These are phyloP conservation scores for Stropharia rugosoannulata DNA, from an alignment of 768 basidiomycete species.

Conservation along the genomic window DNA sequence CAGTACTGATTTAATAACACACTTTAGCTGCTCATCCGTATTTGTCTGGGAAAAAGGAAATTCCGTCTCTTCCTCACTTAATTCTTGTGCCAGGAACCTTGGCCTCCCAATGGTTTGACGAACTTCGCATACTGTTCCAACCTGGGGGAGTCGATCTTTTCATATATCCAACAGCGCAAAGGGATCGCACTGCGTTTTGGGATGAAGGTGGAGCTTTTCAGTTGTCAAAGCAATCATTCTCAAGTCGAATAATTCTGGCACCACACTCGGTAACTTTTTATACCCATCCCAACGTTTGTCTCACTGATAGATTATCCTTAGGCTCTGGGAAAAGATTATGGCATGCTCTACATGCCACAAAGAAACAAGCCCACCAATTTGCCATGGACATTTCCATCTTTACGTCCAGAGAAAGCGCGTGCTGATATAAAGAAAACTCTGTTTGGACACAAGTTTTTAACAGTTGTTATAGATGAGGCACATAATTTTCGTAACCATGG, in stretches of 20 bases:
- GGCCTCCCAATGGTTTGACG: constrained; percentile 20
- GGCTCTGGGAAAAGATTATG: constrained; percentile 16
- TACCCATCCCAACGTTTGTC: too few relatives aligned
- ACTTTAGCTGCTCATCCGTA: not conserved
- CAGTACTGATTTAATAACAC: too few relatives aligned
- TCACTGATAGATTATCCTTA: constrained; percentile 2
- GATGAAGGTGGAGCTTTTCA: constrained; percentile 9
- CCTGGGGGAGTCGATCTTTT: constrained; percentile 22
- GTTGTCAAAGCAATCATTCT: not conserved
- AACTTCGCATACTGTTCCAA: constrained; percentile 15
- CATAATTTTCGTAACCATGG: constrained; percentile 20
- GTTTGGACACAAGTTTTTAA: constrained; percentile 14
- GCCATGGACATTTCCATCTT: not conserved
- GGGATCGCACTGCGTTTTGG: constrained; percentile 19
- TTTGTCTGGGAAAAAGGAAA: not conserved
- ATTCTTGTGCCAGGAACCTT: constrained; percentile 25
- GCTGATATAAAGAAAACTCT: constrained; percentile 13
- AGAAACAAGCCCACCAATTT: not conserved
- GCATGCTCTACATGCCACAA: not conserved
- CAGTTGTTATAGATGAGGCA: constrained; percentile 19
- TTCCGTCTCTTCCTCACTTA: constrained; percentile 18
- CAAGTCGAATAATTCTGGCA: constrained; percentile 20
- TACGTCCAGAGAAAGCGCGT: not conserved
- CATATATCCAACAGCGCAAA: constrained; percentile 15
- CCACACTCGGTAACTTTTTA: constrained; percentile 27